A percentile compares a stretch with the other conserved stretches of the same genome.
phyloP scores from a whole-genome alignment of 2,329 filamentous ascomycete genomes.

The Colletotrichum higginsianum region DNA sequence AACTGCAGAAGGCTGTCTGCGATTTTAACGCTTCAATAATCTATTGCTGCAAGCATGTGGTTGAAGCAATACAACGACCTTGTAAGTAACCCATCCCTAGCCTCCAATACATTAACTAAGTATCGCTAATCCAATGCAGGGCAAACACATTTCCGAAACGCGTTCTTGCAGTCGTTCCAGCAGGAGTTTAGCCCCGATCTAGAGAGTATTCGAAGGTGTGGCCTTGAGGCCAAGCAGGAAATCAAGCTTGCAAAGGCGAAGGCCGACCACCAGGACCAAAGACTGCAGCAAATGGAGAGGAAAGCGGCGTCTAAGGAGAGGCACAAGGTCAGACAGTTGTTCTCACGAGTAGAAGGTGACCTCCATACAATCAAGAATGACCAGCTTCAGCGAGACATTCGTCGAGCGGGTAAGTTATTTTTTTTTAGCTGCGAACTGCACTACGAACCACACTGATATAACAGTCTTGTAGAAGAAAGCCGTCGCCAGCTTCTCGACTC shows the following conservation, averaged over 20 bases:
- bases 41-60: not conserved
- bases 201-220: not conserved
- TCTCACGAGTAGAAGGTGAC: not conserved
- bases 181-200: not conserved
- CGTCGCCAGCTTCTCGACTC: not conserved
- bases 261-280: not conserved
- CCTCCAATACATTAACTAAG: no score
- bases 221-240: not conserved
- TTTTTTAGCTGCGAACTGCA: no score
- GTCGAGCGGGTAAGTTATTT: not conserved
- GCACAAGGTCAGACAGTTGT: not conserved
- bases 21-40: not conserved
- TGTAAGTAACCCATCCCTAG: not conserved
- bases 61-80: not conserved
- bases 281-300: not conserved
- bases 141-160: not conserved
- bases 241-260: not conserved
- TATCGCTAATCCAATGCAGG: not conserved
- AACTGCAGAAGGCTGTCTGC: not conserved
- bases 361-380: not conserved
- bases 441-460: not conserved
- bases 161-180: not conserved
- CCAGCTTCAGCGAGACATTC: not conserved
- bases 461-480: not conserved
- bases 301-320: not conserved